A percentile compares a stretch with the other conserved stretches of the same genome.
Conservation (phyloP, 2,329 filamentous ascomycete species). For the Colletotrichum cordylinicola region DNA sequence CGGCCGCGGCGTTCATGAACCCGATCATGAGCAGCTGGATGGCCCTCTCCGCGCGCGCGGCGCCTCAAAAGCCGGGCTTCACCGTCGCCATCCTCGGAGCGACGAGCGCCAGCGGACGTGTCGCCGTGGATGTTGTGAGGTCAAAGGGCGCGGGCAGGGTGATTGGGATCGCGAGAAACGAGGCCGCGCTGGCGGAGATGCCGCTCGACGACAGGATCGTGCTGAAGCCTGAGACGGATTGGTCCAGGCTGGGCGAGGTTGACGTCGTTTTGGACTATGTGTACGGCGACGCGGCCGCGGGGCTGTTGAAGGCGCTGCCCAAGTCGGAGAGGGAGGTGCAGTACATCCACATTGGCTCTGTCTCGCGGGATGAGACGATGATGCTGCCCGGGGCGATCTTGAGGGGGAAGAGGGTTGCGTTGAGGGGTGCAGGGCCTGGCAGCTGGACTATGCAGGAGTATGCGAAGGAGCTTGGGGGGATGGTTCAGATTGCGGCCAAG, state of each 20-base stretch:
- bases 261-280: slow-evolving; percentile 65
- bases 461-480: slow-evolving; percentile 25
- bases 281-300: slow-evolving; percentile 51
- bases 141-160: slow-evolving; percentile 53
- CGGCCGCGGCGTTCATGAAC: slow-evolving; percentile 60
- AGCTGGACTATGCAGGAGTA: slow-evolving; percentile 40
- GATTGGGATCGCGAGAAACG: slow-evolving; percentile 57
- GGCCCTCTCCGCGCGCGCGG: slow-evolving; percentile 53
- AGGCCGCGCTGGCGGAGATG: slow-evolving; percentile 43
- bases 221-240: slow-evolving; percentile 51
- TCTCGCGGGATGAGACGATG: slow-evolving; percentile 42
- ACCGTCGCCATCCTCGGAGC: slow-evolving; percentile 58
- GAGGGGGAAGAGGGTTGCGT: slow-evolving; percentile 52
- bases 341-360: slow-evolving; percentile 57
- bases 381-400: slow-evolving; percentile 48
- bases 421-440: slow-evolving; percentile 52
- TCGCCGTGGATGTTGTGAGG: slow-evolving; percentile 54
- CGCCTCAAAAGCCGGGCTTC: slow-evolving; percentile 44
- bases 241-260: slow-evolving; percentile 47
- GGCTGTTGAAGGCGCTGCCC: slow-evolving; percentile 44
- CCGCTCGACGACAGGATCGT: slow-evolving; percentile 52
- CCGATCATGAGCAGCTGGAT: slow-evolving; percentile 64
- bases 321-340: slow-evolving; percentile 49
- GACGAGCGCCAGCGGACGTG: slow-evolving; percentile 55
- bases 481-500: slow-evolving; percentile 30